Percentiles rank a stretch among this genome's conserved stretches.
Evolutionary conservation across 352 stramenopile species (phyloP).

Genomic region (Globisporangium abappressorium): DNA sequence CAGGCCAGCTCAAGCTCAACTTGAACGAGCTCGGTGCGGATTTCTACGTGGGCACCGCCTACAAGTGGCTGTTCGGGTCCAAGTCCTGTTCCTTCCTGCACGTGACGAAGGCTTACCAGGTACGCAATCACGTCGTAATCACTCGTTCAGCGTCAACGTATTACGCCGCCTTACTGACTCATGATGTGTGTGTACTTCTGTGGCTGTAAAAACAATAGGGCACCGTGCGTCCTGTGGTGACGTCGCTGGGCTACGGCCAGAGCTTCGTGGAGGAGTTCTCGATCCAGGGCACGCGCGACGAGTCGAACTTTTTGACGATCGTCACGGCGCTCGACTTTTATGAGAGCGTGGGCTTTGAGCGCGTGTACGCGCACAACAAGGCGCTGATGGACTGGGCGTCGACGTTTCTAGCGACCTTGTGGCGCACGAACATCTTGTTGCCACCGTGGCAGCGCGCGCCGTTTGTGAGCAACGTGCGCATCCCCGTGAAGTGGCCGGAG

Average conservation of each 20-base stretch:
- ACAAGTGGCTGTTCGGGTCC: slow-evolving; percentile 87
- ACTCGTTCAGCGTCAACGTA: not conserved
- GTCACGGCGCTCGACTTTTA: slow-evolving; percentile 83
- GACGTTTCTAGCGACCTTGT: slow-evolving; percentile 66
- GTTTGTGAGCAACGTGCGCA: slow-evolving; percentile 78
- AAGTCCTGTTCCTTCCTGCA: slow-evolving; percentile 86
- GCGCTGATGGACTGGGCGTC: slow-evolving; percentile 80
- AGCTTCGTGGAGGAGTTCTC: slow-evolving; percentile 83
- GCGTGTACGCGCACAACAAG: slow-evolving; percentile 82
- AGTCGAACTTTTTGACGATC: slow-evolving; percentile 83
- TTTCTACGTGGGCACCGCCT: slow-evolving; percentile 82
- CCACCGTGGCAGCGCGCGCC: slow-evolving; percentile 77
- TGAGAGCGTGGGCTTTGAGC: slow-evolving; percentile 69
- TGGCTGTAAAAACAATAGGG: slow-evolving; percentile 24
- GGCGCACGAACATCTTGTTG: slow-evolving; percentile 69
- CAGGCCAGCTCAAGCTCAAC: slow-evolving; percentile 70
- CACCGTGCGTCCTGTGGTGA: slow-evolving; percentile 77
- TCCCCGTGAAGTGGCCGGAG: slow-evolving; percentile 65
- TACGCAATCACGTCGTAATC: slow-evolving; percentile 5
- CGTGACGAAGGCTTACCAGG: slow-evolving; percentile 73
- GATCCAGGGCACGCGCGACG: slow-evolving; percentile 78
- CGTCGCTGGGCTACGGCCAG: slow-evolving; percentile 75
- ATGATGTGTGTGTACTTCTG: not conserved
- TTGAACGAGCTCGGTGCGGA: slow-evolving; percentile 62
- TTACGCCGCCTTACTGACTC: not conserved